Percentiles rank a stretch among this genome's conserved stretches.
These are phyloP conservation scores for Xylaria digitata DNA, from an alignment of 2,329 filamentous ascomycete genomes.

Conservation along the genomic window DNA sequence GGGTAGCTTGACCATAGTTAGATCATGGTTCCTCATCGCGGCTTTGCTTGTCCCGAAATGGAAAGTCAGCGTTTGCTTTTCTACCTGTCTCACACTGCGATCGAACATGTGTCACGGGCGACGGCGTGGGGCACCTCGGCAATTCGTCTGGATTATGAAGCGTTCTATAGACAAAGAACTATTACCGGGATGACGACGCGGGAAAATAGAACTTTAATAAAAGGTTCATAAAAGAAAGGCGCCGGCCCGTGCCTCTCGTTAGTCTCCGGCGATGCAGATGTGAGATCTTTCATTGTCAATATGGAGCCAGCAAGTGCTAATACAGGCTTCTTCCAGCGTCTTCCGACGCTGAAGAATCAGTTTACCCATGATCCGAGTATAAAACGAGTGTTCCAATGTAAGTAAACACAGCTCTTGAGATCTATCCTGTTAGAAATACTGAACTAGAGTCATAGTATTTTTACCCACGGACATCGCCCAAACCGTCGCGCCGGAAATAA, in stretches of 20 bases:
- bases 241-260: constrained; percentile 52
- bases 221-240: constrained; percentile 37
- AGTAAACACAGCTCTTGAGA: constrained; percentile 5
- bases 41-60: constrained; percentile 25
- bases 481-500: constrained; percentile 57
- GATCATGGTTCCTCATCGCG: constrained; percentile 5
- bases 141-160: constrained; percentile 3
- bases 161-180: constrained; percentile 1
- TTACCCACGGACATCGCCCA: constrained; percentile 56
- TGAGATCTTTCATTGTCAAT: not conserved
- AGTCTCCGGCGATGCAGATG: not conserved
- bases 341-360: constrained; percentile 40
- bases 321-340: constrained; percentile 41
- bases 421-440: not conserved
- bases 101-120: constrained; percentile 23
- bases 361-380: constrained; percentile 41
- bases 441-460: constrained; percentile 56
- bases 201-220: not conserved
- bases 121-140: constrained; percentile 34
- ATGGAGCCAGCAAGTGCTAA: constrained; percentile 49
- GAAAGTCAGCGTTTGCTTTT: constrained; percentile 19
- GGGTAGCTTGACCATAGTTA: constrained; percentile 13
- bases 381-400: constrained; percentile 39
- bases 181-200: constrained; percentile 13
- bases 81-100: not conserved